Evolutionary conservation across 139 green algal species (phyloP).

Genomic region (Chlorella sp.): DNA sequence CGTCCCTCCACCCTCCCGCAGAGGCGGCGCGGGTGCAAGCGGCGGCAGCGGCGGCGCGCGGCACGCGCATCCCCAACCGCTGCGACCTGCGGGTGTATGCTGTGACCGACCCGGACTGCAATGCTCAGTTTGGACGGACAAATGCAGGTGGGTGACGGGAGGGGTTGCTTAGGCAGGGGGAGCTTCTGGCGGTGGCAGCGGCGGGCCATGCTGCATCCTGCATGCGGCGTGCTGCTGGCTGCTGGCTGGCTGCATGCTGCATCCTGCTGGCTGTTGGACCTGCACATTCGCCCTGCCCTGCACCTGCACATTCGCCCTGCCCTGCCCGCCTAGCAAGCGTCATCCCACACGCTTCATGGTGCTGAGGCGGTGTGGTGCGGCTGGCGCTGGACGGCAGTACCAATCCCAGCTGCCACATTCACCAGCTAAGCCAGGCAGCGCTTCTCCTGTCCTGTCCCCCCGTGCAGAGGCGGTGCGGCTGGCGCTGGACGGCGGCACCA

Average conservation of each 20-base stretch:
- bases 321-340: no score
- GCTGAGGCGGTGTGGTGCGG: neutral
- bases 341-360: no score
- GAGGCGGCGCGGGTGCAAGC: slow-evolving; percentile 8
- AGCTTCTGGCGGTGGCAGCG: no score
- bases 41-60: neutral
- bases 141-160: slow-evolving; percentile 8
- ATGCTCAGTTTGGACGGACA: slow-evolving; percentile 46
- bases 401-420: no score
- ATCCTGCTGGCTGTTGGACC: no score
- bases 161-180: no score
- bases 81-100: slow-evolving; percentile 80
- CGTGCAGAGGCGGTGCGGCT: slow-evolving; percentile 65
- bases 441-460: no score
- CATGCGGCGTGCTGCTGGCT: no score
- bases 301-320: no score
- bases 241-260: no score
- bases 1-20: neutral
- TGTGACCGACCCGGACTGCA: slow-evolving; percentile 83
- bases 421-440: no score
- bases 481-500: slow-evolving; percentile 83
- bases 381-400: neutral
- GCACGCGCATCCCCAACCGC: neutral
- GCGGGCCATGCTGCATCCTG: no score
- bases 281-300: neutral